Evolutionary conservation across 805 yeast species (phyloP).

Genomic region (Candida ficus): DNA sequence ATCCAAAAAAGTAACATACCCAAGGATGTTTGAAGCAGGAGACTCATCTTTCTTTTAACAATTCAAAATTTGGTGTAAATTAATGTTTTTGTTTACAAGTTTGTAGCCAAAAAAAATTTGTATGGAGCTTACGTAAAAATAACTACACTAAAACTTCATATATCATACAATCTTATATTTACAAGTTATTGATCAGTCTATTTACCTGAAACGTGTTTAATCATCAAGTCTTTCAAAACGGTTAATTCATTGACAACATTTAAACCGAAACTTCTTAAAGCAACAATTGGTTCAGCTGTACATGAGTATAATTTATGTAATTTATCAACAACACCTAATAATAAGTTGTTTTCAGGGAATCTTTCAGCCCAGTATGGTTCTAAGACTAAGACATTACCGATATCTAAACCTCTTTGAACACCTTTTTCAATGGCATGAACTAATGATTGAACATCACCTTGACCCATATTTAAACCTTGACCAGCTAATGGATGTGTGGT

Average conservation of each 20-base stretch:
- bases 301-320: conserved; percentile 82
- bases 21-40: conserved; percentile 32
- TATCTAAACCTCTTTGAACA: conserved; percentile 73
- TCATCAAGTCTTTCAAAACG: conserved; percentile 65
- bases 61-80: too few relatives aligned
- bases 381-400: conserved; percentile 73
- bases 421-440: conserved; percentile 68
- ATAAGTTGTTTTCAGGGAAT: conserved; percentile 71
- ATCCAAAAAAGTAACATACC: too few relatives aligned
- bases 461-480: conserved; percentile 98
- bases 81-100: too few relatives aligned
- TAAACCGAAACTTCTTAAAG: conserved; percentile 71
- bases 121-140: not conserved
- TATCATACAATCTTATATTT: not conserved
- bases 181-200: conserved; percentile 4
- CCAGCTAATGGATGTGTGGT: conserved; percentile 97
- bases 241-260: conserved; percentile 58
- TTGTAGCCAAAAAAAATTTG: not conserved
- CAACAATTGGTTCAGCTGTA: conserved; percentile 68
- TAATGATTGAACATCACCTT: conserved; percentile 76
- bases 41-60: too few relatives aligned
- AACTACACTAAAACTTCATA: conserved; percentile 3
- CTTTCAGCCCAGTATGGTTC: conserved; percentile 87
- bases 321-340: conserved; percentile 88
- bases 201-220: conserved; percentile 46